Conservation (phyloP, 169 alveolate genomes). For the Eimeria necatrix region DNA sequence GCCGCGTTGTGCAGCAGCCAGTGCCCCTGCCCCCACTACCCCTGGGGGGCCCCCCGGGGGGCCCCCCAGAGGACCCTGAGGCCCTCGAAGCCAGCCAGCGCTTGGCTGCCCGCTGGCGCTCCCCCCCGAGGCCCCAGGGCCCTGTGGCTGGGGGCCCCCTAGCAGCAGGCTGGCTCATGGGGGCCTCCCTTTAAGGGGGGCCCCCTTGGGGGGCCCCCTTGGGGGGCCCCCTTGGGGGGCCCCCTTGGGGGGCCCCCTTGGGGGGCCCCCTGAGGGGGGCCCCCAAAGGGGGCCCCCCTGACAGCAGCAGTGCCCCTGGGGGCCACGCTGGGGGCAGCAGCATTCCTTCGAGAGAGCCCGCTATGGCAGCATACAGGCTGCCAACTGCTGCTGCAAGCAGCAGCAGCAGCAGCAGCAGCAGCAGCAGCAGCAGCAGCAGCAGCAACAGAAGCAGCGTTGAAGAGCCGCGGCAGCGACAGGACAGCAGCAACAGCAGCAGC, state of each 20-base stretch:
- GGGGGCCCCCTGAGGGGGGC: no score
- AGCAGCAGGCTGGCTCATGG: neutral
- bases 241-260: no score
- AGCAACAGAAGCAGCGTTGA: neutral
- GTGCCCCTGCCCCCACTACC: neutral
- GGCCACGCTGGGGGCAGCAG: no score
- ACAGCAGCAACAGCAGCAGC: conserved; percentile 1
- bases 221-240: no score
- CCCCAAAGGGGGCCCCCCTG: conserved; percentile 42
- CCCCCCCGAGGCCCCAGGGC: neutral
- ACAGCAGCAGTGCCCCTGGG: no score
- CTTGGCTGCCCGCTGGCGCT: conserved; percentile 7
- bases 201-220: no score
- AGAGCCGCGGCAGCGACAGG: neutral
- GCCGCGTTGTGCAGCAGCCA: neutral
- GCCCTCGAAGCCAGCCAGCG: neutral
- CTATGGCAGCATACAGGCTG: no score
- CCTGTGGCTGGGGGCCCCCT: neutral
- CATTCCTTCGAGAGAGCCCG: no score
- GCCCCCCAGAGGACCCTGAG: neutral
- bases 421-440: neutral
- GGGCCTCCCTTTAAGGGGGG: conserved; percentile 9
- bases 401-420: neutral
- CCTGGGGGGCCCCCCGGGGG: neutral
- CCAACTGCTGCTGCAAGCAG: neutral